Evolutionary conservation across 1,284 basidiomycete species (phyloP).

Genomic region (Abortiporus biennis): DNA sequence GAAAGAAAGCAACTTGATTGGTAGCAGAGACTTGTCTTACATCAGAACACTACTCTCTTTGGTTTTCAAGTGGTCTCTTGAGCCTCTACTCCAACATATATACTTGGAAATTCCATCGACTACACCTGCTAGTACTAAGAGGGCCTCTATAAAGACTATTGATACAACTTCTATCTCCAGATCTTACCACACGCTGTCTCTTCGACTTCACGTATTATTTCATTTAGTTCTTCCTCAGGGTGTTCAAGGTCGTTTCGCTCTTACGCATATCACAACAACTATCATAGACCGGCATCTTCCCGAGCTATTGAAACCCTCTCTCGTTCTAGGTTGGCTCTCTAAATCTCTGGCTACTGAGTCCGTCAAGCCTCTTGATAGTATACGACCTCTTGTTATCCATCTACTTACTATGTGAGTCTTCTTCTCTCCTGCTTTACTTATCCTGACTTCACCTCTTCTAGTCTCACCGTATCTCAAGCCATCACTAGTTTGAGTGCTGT

Average conservation of each 20-base stretch:
- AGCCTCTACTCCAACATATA: slow-evolving; percentile 42
- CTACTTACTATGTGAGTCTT: slow-evolving; percentile 35
- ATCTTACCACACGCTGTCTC: slow-evolving; percentile 37
- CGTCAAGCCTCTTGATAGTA: slow-evolving; percentile 26
- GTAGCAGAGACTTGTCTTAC: slow-evolving; percentile 57
- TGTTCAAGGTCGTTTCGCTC: slow-evolving; percentile 35
- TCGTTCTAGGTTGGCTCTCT: slow-evolving; percentile 68
- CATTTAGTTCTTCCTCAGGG: slow-evolving; percentile 46
- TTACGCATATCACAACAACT: slow-evolving; percentile 55
- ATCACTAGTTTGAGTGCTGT: slow-evolving; percentile 58
- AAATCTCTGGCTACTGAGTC: slow-evolving; percentile 38
- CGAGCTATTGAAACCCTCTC: slow-evolving; percentile 51
- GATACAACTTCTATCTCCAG: slow-evolving; percentile 36
- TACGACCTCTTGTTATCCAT: slow-evolving; percentile 45
- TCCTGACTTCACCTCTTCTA: slow-evolving; percentile 20
- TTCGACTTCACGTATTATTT: slow-evolving; percentile 36
- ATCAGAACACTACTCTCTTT: slow-evolving; percentile 61
- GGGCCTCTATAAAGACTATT: slow-evolving; percentile 29
- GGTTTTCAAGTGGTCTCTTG: slow-evolving; percentile 63
- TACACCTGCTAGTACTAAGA: slow-evolving; percentile 13
- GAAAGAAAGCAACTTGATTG: slow-evolving; percentile 36
- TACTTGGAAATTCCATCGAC: slow-evolving; percentile 36
- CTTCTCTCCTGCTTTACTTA: slow-evolving; percentile 5
- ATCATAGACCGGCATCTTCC: slow-evolving; percentile 52
- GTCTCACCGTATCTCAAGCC: slow-evolving; percentile 56